Percentiles rank a stretch among this genome's conserved stretches.
Conservation (phyloP, 306 rosid genomes). For the Vicia villosa region DNA sequence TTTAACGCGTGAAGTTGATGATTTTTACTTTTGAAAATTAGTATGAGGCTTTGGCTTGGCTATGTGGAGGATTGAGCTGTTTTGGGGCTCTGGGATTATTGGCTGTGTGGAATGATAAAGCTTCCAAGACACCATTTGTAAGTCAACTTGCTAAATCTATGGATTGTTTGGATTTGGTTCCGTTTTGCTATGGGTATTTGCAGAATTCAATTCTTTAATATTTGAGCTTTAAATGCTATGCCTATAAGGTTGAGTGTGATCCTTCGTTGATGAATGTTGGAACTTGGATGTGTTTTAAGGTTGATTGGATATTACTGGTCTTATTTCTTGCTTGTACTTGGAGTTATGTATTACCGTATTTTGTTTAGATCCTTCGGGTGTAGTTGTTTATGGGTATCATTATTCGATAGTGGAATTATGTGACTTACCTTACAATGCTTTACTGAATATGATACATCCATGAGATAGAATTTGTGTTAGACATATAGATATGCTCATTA, state of each 20-base stretch:
- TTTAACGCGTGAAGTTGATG: neutral
- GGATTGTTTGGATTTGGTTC: neutral
- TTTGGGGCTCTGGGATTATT: constrained; percentile 69
- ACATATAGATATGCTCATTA: no score
- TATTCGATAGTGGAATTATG: neutral
- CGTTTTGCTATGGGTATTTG: neutral
- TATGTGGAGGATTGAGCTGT: constrained; percentile 81
- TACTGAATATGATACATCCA: neutral
- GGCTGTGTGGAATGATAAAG: constrained; percentile 91
- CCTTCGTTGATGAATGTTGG: constrained; percentile 1
- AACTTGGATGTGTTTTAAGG: constrained; percentile 14
- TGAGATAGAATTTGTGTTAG: neutral
- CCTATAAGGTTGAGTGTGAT: neutral
- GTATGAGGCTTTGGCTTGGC: constrained; percentile 98
- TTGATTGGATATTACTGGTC: constrained; percentile 29
- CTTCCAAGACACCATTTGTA: constrained; percentile 81
- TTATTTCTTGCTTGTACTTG: constrained; percentile 7
- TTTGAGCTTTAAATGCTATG: neutral
- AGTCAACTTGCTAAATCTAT: constrained; percentile 34
- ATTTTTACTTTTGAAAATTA: constrained; percentile 25
- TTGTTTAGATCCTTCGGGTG: neutral
- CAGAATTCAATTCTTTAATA: neutral
- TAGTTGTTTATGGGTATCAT: neutral
- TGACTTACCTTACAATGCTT: neutral
- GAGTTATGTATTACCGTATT: neutral